Base-by-base conservation (phyloP, 352 stramenopile species). In the Phytophthora meadii region DNA sequence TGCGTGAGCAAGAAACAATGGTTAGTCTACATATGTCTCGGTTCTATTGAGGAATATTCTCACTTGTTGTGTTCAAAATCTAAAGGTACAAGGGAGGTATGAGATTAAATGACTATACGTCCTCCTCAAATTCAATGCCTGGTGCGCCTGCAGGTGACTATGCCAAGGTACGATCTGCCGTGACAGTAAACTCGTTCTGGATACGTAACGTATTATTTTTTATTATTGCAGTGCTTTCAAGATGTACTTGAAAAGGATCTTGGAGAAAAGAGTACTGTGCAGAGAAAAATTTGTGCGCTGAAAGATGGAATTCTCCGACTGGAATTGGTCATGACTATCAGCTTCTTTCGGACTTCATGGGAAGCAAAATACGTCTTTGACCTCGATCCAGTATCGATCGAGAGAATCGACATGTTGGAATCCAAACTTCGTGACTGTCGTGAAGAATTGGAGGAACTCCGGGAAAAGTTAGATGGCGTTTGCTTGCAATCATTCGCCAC, bases 81-180 rank as follows among this genome's bases (percentile, higher is more conserved):
- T 11, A 22, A 12, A 71, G 56, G 63, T 62, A 34, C 22, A 68
- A 54, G 28, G 58, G 57, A 5, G 28, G 32, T 3, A 50, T 65
- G 47, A 12, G 1, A 22, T 48, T 61, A 58, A 9, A 0, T 1
- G 40, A 58, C 24, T 61, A 61, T 7, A 19, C 68, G 30, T 52
- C 65, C 6, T 40, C 52, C 27, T 19, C 28, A 5, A 73, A 73
- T 17, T 25, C 40, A 2, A 57, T 69, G 17, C 32, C 47, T 25
- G 52, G 49, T 4, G 58, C 65, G 3, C 41, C 51, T 2, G 17
- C 14, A 0, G 12, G 15, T 2, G 56, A 72, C 36, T 68, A 72
- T 41, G 10, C 59, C 6, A 57, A 61, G 55, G 63, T 66, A 54
- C 10, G 32, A 8, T 47, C 9, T 40, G 14, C 34, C 34, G 1